Percentiles rank a stretch among this genome's conserved stretches.
Evolutionary conservation across 345 rosid species (phyloP).

Genomic region (Dimocarpus longan): DNA sequence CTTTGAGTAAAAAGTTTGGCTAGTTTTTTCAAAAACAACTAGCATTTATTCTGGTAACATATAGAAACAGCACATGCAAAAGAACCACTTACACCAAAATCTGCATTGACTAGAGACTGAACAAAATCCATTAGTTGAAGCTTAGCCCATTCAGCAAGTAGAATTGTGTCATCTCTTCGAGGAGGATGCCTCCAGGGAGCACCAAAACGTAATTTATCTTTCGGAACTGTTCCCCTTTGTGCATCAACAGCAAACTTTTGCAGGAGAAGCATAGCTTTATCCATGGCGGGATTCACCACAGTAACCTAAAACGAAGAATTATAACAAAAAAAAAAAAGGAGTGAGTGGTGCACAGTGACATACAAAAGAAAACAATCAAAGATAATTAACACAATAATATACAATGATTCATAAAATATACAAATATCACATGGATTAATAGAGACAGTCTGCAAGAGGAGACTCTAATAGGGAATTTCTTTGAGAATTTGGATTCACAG

Average conservation of each 20-base stretch:
- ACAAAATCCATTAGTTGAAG: conserved; percentile 93
- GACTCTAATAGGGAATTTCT: not conserved
- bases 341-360: not conserved
- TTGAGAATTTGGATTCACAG: not conserved
- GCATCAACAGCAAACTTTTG: conserved; percentile 75
- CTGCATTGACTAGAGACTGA: conserved; percentile 69
- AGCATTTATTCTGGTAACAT: conserved; percentile 1
- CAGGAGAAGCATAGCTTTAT: conserved; percentile 64
- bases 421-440: conserved; percentile 2
- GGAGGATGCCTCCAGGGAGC: conserved; percentile 98
- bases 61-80: conserved; percentile 10
- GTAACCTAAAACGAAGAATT: conserved; percentile 47
- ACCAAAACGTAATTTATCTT: conserved; percentile 76
- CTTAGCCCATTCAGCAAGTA: conserved; percentile 69
- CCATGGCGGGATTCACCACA: conserved; percentile 94
- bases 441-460: not conserved
- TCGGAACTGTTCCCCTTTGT: conserved; percentile 58
- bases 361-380: conserved; percentile 6
- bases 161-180: conserved; percentile 38
- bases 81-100: conserved; percentile 63
- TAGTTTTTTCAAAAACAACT: not conserved
- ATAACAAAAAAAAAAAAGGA: not conserved
- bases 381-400: not conserved
- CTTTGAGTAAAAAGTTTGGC: not conserved
- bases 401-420: not conserved